Base-by-base conservation (phyloP, 2,329 filamentous ascomycete species). In the Calonectria pseudoreteaudii region DNA sequence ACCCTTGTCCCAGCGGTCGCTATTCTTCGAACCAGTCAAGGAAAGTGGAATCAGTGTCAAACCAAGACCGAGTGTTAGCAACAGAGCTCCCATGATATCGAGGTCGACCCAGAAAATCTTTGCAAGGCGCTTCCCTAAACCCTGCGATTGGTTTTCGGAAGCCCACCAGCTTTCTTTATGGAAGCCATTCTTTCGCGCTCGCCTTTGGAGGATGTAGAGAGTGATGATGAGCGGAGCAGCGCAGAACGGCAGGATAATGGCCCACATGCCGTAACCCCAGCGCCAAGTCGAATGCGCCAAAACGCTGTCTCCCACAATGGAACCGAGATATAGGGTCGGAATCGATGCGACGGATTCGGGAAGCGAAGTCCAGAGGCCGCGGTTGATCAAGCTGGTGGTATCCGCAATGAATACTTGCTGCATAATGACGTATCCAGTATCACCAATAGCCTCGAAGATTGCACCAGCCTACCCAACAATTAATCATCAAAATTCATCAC, bases 391-490 rank as follows among this genome's bases (percentile, higher is more conserved):
- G 52, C 86, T 88, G 13, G 91, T 91, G 1, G 90, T 91, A 77
- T 93, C 92, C 38, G 91, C 90, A 71, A 91, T 90, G 78, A 93
- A 91, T 28, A 93, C 80, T 62, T 84, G 82, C 64, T 84, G 81
- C 74, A 81, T 83, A 18, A 84, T 82, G 16, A 74, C 76, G 67
- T 82, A 84, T 50, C 75, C 74, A 4, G 75, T 74, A 13, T 75
- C 73, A 1, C 75, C 75, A 14, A 76, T 74, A 3, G 74, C 71
- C 31, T 75, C 70, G 36, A 76, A 76, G 18, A 76, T 70, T 1
- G 68, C 68, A 18, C 88, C 90, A 4, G 89, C 79, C 81, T 82
- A 34, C 3, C 5, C 3, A 1, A 26, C 2, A 9, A 60, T 60
- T 41, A 60, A 60, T 60, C 20, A 11, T 11, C 13, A 11, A 60